phyloP scores from a whole-genome alignment of 441 rosid genomes.

The Euphorbia corollata region DNA sequence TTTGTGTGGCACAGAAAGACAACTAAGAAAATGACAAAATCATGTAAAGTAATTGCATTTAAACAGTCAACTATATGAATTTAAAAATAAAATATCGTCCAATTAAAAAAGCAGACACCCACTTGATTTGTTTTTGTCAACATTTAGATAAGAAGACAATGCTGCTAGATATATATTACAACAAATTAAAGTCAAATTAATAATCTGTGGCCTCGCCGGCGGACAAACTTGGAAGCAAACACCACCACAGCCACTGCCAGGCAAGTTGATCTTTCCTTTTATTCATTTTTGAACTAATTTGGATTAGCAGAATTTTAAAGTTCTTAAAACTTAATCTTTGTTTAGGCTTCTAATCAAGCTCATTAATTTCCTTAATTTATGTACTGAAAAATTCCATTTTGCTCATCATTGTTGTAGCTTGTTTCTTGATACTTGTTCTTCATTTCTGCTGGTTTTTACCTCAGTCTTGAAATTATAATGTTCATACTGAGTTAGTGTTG shows the following conservation, averaged over 20 bases:
- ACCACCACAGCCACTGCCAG: background rate
- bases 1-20: background rate
- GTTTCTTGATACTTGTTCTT: background rate
- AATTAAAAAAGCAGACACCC: background rate
- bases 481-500: too few relatives aligned
- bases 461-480: background rate
- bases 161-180: background rate
- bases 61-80: background rate
- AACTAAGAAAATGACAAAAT: background rate
- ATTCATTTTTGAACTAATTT: background rate
- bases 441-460: background rate
- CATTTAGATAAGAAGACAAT: background rate
- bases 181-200: too few relatives aligned
- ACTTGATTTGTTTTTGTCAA: slow-evolving; percentile 4
- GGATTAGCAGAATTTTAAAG: background rate
- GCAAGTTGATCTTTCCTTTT: background rate
- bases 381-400: background rate
- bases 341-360: background rate
- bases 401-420: background rate
- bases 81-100: background rate
- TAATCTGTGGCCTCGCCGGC: background rate
- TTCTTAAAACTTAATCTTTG: background rate
- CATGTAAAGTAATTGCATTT: background rate
- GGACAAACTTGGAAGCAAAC: background rate
- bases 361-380: background rate